Base-by-base conservation (phyloP, 2,329 filamentous ascomycete species). In the Mycocentrospora acerina region DNA sequence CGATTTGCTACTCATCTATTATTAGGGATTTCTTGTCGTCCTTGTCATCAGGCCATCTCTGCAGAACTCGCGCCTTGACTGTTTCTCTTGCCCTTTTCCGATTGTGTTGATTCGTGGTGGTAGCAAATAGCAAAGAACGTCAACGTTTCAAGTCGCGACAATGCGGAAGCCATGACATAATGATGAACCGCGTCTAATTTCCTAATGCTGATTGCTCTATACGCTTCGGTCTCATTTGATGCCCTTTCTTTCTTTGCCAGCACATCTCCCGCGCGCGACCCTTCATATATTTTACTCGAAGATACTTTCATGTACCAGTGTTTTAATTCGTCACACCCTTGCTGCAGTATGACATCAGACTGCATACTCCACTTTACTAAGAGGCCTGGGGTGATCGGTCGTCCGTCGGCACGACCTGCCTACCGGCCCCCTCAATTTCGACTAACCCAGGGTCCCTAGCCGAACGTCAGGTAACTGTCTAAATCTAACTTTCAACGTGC, bases 291-390 rank as follows among this genome's bases (percentile, higher is more conserved):
- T 35, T n/a, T 32, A 22, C n/a, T 39, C 18, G 17, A 17, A 15
- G 35, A 33, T 35, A 17, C 13, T 18, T 25, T 19, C 27, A 37
- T 49, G 52, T 43, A 44, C 19, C 32, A 24, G 35, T 24, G 29
- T 44, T 41, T n/a, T 51, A 45, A 57, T 59, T 55, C 40, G 55
- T 34, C 35, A 37, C 16, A 11, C 11, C 11, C 11, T 5, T 37
- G 4, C 38, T 47, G 51, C 45, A 44, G 26, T 22, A 47, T 57
- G 53, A 59, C 53, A 50, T 58, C 51, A 55, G 40, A 33, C 24
- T 19, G 45, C 40, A 40, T 25, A 30, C 33, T 31, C 40, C 37
- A 40, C 15, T 28, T 19, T n/a, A n/a, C n/a, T n/a, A n/a, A 24
- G 32, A 15, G 10, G 15, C 22, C 17, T 16, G 14, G 13, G 27